phyloP scores from a whole-genome alignment of 139 green algal genomes.

The Tetraselmis chui region DNA sequence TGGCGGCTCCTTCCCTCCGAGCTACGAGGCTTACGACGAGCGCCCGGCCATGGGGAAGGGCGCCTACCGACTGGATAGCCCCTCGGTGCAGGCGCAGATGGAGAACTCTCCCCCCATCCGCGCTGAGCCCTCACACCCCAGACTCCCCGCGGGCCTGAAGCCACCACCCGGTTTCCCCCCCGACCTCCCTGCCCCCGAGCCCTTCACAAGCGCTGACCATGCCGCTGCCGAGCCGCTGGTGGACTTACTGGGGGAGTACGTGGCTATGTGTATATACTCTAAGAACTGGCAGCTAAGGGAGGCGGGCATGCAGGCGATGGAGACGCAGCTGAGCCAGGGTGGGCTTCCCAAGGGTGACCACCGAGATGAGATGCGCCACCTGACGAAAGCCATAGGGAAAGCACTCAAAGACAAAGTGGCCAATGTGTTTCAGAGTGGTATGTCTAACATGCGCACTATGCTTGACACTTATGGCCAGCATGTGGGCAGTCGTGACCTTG shows the following conservation, averaged over 20 bases:
- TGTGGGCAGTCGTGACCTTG: slow-evolving; percentile 13
- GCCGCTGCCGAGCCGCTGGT: slow-evolving; percentile 37
- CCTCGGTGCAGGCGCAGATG: not conserved
- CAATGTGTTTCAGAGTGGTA: slow-evolving; percentile 22
- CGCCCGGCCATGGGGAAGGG: slow-evolving; percentile 53
- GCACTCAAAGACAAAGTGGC: slow-evolving; percentile 32
- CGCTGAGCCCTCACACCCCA: not conserved
- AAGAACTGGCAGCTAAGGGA: slow-evolving; percentile 82
- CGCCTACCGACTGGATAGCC: slow-evolving; percentile 17
- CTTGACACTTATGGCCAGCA: slow-evolving; percentile 12
- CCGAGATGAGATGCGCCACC: slow-evolving; percentile 13
- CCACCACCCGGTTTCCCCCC: slow-evolving; percentile 48
- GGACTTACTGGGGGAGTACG: slow-evolving; percentile 63
- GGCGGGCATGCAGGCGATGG: slow-evolving; percentile 43
- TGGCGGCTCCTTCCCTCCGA: not conserved
- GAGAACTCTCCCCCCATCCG: slow-evolving; percentile 6
- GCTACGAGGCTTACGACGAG: slow-evolving; percentile 61
- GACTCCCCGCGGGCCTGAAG: slow-evolving; percentile 1
- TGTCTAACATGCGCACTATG: slow-evolving; percentile 16
- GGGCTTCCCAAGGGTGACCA: slow-evolving; percentile 4
- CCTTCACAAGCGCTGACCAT: slow-evolving; percentile 27
- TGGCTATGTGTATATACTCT: slow-evolving; percentile 54
- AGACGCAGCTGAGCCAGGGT: slow-evolving; percentile 17
- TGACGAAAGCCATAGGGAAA: slow-evolving; percentile 8
- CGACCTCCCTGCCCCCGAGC: slow-evolving; percentile 66